These are phyloP conservation scores for Arthrobotrys entomopaga DNA, from an alignment of 2,329 filamentous ascomycete genomes.

Conservation along the genomic window DNA sequence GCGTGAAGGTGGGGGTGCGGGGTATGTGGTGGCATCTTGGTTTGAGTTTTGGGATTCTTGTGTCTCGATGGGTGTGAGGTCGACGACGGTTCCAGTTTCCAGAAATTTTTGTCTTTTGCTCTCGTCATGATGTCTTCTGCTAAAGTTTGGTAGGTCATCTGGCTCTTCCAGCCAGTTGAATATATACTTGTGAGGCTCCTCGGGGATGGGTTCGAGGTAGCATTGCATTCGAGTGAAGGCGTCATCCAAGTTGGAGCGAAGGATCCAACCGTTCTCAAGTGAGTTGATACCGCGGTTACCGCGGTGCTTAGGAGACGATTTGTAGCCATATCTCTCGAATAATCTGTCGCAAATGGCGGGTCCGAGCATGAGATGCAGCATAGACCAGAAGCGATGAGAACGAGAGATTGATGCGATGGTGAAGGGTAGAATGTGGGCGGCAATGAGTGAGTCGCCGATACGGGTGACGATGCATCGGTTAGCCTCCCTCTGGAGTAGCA, in stretches of 20 bases:
- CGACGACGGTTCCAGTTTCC: constrained; percentile 39
- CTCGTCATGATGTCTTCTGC: constrained; percentile 27
- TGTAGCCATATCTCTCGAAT: constrained; percentile 48
- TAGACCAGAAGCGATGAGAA: constrained; percentile 44
- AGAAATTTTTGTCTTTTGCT: constrained; percentile 23
- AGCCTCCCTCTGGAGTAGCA: constrained; percentile 40
- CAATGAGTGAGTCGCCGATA: constrained; percentile 37
- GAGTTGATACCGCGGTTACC: constrained; percentile 51
- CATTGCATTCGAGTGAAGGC: constrained; percentile 45
- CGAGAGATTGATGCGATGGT: constrained; percentile 38
- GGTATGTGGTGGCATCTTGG: neutral
- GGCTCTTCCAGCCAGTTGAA: constrained; percentile 50
- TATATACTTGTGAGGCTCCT: constrained; percentile 43
- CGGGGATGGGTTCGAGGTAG: constrained; percentile 45
- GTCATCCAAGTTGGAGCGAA: constrained; percentile 42
- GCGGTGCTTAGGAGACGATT: constrained; percentile 30
- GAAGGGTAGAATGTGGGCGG: constrained; percentile 51
- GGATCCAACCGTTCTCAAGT: constrained; percentile 48
- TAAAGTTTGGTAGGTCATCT: constrained; percentile 29
- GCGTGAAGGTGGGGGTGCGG: constrained; percentile 32
- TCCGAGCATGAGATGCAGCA: constrained; percentile 45
- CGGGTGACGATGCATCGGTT: constrained; percentile 49
- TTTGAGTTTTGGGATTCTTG: constrained; percentile 26
- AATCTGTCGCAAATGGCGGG: constrained; percentile 36
- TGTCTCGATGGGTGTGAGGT: constrained; percentile 39